Conservation (phyloP, 805 yeast species). For the Hanseniaspora hatyaiensis region DNA sequence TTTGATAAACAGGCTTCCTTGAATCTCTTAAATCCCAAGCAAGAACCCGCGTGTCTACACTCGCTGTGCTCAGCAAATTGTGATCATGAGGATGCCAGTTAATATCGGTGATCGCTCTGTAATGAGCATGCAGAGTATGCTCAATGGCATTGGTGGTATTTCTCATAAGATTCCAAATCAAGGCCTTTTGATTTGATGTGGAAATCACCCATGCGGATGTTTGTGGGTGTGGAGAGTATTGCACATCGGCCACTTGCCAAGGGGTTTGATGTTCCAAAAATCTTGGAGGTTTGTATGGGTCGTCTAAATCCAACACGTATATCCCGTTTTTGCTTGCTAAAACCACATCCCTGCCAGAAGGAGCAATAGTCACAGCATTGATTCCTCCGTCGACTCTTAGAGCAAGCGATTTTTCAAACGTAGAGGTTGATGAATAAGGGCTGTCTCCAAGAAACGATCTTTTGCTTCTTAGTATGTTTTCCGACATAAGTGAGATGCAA, state of each 20-base stretch:
- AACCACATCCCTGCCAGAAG: slow-evolving; percentile 86
- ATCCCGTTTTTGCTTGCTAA: slow-evolving; percentile 73
- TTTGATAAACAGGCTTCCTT: slow-evolving; percentile 54
- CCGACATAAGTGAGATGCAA: background rate
- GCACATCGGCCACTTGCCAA: slow-evolving; percentile 98
- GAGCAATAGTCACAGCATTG: slow-evolving; percentile 80
- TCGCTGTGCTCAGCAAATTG: slow-evolving; percentile 80
- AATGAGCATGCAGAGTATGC: slow-evolving; percentile 78
- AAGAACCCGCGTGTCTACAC: slow-evolving; percentile 76
- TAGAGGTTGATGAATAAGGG: slow-evolving; percentile 36
- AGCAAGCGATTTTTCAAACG: slow-evolving; percentile 73
- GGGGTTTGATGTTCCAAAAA: slow-evolving; percentile 86
- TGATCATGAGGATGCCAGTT: slow-evolving; percentile 84
- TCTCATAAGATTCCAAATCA: slow-evolving; percentile 82
- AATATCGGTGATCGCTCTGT: slow-evolving; percentile 89
- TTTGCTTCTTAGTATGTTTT: background rate
- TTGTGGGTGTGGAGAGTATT: slow-evolving; percentile 86
- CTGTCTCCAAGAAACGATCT: slow-evolving; percentile 20
- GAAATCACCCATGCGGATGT: slow-evolving; percentile 88
- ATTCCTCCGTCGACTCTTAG: slow-evolving; percentile 83
- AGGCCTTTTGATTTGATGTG: slow-evolving; percentile 88
- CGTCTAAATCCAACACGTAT: slow-evolving; percentile 83
- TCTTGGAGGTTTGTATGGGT: slow-evolving; percentile 89
- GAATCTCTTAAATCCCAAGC: slow-evolving; percentile 89
- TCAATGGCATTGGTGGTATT: slow-evolving; percentile 63